Base-by-base conservation (phyloP, 257 asterid species). In the Solanum corneliomulleri region DNA sequence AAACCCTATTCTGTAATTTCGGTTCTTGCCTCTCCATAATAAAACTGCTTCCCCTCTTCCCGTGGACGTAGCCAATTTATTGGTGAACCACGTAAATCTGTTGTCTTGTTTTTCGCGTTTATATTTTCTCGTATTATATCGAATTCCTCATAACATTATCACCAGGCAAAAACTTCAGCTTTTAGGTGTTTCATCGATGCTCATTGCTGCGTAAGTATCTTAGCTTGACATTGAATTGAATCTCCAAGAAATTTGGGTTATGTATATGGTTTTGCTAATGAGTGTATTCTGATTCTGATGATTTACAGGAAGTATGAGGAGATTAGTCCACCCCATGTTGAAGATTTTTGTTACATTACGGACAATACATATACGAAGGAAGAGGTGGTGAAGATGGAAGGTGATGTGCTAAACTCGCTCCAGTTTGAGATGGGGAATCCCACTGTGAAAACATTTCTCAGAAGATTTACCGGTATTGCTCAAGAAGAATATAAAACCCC, bases 111-210 rank as follows among this genome's bases (percentile, higher is more conserved):
- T n/a, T n/a, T n/a, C n/a, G n/a, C n/a, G n/a, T n/a, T n/a, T n/a
- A n/a, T n/a, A n/a, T n/a, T n/a, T n/a, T n/a, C n/a, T n/a, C n/a
- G n/a, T n/a, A n/a, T n/a, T n/a, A n/a, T n/a, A n/a, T n/a, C n/a
- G n/a, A n/a, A n/a, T n/a, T n/a, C n/a, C n/a, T n/a, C n/a, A n/a
- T n/a, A n/a, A n/a, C n/a, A n/a, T n/a, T n/a, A 86, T 95, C 27
- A 87, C 49, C 45, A 84, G 98, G 85, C 94, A 95, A 89, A 91
- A 52, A 25, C 99, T 97, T 71, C 99, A 97, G 94, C 98, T 97
- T 82, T 94, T 97, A 33, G 99, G 99, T 7, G 97, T 97, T 89
- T 94, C 99, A n/a, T 96, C 99, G 9, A 97, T 97, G 99, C 98
- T 96, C 20, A 91, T 97, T 88, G 98, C 99, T 89, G 94, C 99